Base-by-base conservation (phyloP, 768 basidiomycete genomes). In the Russula compacta region DNA sequence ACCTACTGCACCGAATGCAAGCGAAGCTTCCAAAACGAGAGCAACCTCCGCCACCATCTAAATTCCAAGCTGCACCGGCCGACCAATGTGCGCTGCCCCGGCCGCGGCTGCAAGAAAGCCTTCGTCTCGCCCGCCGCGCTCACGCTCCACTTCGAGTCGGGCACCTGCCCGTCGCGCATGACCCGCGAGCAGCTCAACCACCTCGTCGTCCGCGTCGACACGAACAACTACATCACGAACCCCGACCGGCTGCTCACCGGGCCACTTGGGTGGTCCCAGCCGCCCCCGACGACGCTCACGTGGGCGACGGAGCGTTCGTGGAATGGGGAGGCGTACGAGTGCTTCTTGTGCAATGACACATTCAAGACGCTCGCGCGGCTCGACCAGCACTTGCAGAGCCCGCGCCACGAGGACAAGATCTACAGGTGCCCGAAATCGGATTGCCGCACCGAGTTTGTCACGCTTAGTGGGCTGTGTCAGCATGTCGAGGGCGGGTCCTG, bases 331-430 rank as follows among this genome's bases (percentile, higher is more conserved):
- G 73, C 64, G 6, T 89, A 76, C 69, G 85, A 89, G 70, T 89
- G 86, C 70, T 81, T 81, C 67, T 70, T 89, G 29, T 88, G 87
- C 69, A 77, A 82, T 68, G 59, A 54, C 21, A 64, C 53, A 11
- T 83, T 78, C 66, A 33, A 65, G 53, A 66, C 73, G 0, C 76
- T 86, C 11, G 10, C 15, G 0, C 72, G 70, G 7, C 76, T 89
- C 54, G 85, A 89, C 66, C 74, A 78, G 63, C 88, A 89, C 67
- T 75, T 88, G 47, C 74, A 76, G 53, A 87, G 86, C 70, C 83
- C 87, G 10, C 21, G 33, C 32, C 61, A 62, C 51, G 51, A 35
- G 17, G 38, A 53, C 8, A 62, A 24, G 61, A 62, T 62, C 29
- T 58, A 62, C 29, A 35, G 39, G 35, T 62, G 56, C 46, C 61